Base-by-base conservation (phyloP, 1,284 basidiomycete genomes). In the Ceratobasidium sp. region DNA sequence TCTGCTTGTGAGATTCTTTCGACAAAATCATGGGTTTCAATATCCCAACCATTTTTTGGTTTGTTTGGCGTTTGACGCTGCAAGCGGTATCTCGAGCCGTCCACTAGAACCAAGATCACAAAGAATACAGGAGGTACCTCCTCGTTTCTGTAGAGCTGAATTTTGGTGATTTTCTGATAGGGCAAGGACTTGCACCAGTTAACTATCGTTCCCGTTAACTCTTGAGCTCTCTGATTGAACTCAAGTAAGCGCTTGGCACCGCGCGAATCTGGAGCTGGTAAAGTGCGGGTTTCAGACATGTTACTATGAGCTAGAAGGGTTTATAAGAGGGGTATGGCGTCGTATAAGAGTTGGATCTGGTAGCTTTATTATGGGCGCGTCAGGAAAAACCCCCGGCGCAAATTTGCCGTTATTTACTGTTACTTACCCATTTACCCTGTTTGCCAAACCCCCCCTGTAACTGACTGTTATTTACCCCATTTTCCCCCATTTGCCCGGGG, bases 111-210 rank as follows among this genome's bases (percentile, higher is more conserved):
- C 8, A 45, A 2, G 15, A 17, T 23, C 5, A 63, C 11, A 17
- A 42, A 63, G 35, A 23, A 63, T 37, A n/a, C 15, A 13, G 15
- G 17, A 23, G 2, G 56, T 11, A 6, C 31, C n/a, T 10, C 23
- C 11, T 13, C n/a, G 17, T 11, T 13, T 26, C 15, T 45, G 23
- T 63, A 17, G 10, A 63, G 60, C n/a, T n/a, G 6, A 13, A 68
- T 4, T 20, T 37, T 28, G 7, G 5, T 39, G 8, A 68, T 39
- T 37, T 26, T 33, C 13, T 11, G 20, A 10, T 54, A n/a, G 5
- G 42, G 15, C 31, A 68, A 51, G 26, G 47, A 53, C 4, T 54
- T 53, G 49, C 51, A 68, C 66, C 66, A 68, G 23, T 68, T 49
- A 35, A 68, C 33, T 17, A 68, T 68, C 17, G 49, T 26, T 2